Conservation (phyloP, 2,329 filamentous ascomycete species). For the Emydomyces testavorans region DNA sequence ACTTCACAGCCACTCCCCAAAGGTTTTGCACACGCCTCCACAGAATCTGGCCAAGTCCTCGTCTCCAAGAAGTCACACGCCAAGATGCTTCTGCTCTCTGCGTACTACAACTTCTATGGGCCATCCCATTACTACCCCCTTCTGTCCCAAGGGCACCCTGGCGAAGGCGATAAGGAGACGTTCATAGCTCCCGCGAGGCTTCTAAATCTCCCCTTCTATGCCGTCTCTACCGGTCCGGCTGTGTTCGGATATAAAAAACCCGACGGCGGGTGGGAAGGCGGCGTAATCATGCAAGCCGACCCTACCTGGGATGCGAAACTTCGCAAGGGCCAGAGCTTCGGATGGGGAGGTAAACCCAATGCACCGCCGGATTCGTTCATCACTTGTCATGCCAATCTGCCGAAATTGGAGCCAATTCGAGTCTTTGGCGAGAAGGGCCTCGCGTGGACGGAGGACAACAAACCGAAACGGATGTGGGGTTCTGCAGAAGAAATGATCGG, state of each 20-base stretch:
- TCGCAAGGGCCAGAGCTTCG: conserved; percentile 15
- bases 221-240: conserved; percentile 16
- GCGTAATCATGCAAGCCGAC: conserved; percentile 21
- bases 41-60: conserved; percentile 41
- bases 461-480: conserved; percentile 30
- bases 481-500: conserved; percentile 25
- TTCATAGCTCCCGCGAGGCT: conserved; percentile 14
- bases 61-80: conserved; percentile 40
- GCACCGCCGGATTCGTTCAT: conserved; percentile 27
- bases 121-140: conserved; percentile 41
- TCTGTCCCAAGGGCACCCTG: conserved; percentile 25
- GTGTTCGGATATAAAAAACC: conserved; percentile 15
- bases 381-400: conserved; percentile 30
- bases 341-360: conserved; percentile 16
- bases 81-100: conserved; percentile 39
- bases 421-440: conserved; percentile 31
- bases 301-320: conserved; percentile 29
- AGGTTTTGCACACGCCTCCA: conserved; percentile 31
- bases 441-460: conserved; percentile 28
- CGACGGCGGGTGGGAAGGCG: conserved; percentile 15
- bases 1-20: conserved; percentile 33
- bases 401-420: conserved; percentile 33
- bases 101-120: conserved; percentile 48
- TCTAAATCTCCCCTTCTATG: conserved; percentile 16
- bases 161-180: conserved; percentile 19